Evolutionary conservation across 73 alveolate genomes (phyloP).

Genomic region (Vitrella brassicaformis): DNA sequence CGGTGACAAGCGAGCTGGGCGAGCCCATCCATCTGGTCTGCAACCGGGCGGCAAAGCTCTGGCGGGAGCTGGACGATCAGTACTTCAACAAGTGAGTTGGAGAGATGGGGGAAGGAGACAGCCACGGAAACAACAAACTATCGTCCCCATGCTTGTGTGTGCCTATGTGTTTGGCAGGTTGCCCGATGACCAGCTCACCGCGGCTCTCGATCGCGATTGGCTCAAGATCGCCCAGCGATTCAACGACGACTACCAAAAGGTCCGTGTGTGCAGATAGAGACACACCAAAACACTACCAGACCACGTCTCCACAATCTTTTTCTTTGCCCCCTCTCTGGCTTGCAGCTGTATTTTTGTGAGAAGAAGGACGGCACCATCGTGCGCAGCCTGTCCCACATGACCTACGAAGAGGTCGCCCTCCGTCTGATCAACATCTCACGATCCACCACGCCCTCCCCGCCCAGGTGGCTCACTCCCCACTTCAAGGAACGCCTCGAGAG

Average conservation of each 20-base stretch:
- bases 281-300: no score
- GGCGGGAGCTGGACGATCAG: not conserved
- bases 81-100: not conserved
- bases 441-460: no score
- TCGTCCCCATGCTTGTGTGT: no score
- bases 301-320: no score
- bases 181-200: not conserved
- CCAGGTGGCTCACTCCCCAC: not conserved
- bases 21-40: not conserved
- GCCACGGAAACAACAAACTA: no score
- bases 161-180: not conserved
- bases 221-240: not conserved
- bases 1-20: not conserved
- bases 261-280: no score
- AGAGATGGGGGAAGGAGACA: not conserved
- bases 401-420: not conserved
- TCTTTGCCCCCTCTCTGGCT: no score
- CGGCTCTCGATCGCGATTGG: not conserved
- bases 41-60: not conserved
- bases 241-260: not conserved
- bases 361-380: not conserved
- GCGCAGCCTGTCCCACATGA: not conserved
- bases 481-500: not conserved
- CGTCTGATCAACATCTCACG: not conserved
- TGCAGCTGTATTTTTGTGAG: not conserved